Evolutionary conservation across 495 filamentous ascomycete genomes (phyloP), one percentile per base, ranked within the genome.

Genomic region (Hypoxylon crocopeplum): DNA sequence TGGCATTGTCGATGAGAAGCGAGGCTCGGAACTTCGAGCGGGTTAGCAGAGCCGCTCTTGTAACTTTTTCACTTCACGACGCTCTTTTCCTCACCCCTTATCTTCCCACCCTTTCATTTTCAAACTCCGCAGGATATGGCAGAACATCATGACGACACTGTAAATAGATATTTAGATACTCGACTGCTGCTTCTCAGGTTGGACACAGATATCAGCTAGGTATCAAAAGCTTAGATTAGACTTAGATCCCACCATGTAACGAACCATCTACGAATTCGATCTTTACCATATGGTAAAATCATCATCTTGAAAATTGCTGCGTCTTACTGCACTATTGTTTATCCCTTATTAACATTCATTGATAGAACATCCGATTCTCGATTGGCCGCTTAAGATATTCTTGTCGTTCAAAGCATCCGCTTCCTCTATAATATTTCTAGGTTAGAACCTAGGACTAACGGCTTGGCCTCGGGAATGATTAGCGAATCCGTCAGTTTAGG

Each of bases 191-290:
- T 64, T 58, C 60, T 64, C 53, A 49, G 54, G 60, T 54, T 55
- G 60, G 54, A 64, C 21, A 40, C 36, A 55, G 49, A 64, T 59
- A 64, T 50, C 50, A 52, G 24, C 56, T 42, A 55, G 49, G 50
- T 59, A 59, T 55, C 48, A 50, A 59, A 55, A 56, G 45, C 55
- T 64, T 59, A 59, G 55, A 64, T 48, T 64, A 64, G 61, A 64
- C 45, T 59, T 59, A 59, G 54, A 64, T 64, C 55, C 55, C 55
- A 51, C 55, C 50, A 59, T 47, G 48, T 41, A 60, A 59, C 41
- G 15, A 44, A 46, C 55, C 11, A 58, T 38, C 22, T 13, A 58
- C 24, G 38, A 45, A 50, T 51, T 30, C 39, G 39, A 58, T 40
- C 15, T 57, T 48, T 48, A 38, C 41, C 33, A 22, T 27, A 1